Base-by-base conservation (phyloP, 2,329 filamentous ascomycete species). In the Fusarium goolgardi region DNA sequence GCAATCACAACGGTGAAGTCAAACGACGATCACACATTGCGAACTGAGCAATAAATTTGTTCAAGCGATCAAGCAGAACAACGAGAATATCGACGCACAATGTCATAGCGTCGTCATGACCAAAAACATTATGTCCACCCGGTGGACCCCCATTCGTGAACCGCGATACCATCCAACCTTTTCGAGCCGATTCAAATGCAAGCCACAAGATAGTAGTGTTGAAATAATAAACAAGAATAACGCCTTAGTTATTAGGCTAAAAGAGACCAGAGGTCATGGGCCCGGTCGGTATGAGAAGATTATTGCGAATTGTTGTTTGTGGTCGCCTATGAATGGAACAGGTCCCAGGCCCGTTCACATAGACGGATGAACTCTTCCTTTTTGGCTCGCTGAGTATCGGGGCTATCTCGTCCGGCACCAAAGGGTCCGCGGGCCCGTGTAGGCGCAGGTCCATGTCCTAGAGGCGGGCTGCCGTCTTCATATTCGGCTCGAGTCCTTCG, bases 261-360 rank as follows among this genome's bases (percentile, higher is more conserved):
- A 55, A 58, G 55, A 37, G 41, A 40, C 50, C 65, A 57, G 40
- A 43, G 12, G 45, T 44, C 12, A 47, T 50, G 56, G 50, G 50
- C 49, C 55, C n/a, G 35, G 59, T 61, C 59, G 58, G 51, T 49
- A 46, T 51, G 50, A 64, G 63, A 69, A 73, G 68, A 65, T 58
- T 62, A 67, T 67, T 67, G 63, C 64, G 47, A 51, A 44, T 60
- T 53, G 32, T 63, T 45, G 51, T 58, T 35, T 56, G 43, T 23
- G 44, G 55, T 87, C 27, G 34, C 25, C 40, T 81, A 97, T 65
- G 94, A 97, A 82, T 98, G 96, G 80, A 98, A 97, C 29, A 99
- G 81, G 81, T 99, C 96, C 96, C 96, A 99, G 11, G 96, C 96
- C 75, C 93, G 86, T 71, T 93, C 89, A 77, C 95, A 97, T 50